Evolutionary conservation across 257 asterid genomes (phyloP).

Genomic region (Rhazya stricta): DNA sequence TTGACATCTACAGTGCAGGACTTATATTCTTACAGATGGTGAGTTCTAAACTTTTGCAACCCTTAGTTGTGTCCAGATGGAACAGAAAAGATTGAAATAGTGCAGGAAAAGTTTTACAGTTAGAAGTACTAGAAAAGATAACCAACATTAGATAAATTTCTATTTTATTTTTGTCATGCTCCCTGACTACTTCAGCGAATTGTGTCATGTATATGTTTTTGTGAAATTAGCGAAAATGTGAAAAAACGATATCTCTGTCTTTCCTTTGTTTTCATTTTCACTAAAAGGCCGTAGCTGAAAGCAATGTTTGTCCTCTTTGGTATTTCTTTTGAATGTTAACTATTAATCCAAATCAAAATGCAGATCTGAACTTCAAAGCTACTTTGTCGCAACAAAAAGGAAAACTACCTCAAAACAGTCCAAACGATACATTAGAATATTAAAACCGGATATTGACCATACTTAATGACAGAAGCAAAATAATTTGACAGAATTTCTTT

Average conservation of each 20-base stretch:
- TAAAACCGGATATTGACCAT: background rate
- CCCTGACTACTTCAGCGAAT: background rate
- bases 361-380: too few species aligned
- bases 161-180: background rate
- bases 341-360: background rate
- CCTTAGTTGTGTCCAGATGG: background rate
- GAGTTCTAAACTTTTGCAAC: constrained; percentile 14
- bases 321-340: background rate
- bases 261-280: background rate
- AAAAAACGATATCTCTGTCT: background rate
- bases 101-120: background rate
- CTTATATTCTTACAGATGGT: constrained; percentile 93
- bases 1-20: constrained; percentile 85
- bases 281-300: background rate
- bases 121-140: background rate
- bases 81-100: background rate
- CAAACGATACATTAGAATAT: background rate
- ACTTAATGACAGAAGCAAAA: background rate
- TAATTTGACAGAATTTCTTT: background rate
- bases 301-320: background rate
- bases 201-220: background rate
- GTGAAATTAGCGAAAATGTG: background rate
- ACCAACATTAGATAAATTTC: background rate
- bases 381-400: too few species aligned
- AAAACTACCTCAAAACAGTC: background rate